Evolutionary conservation across 164 flowering plant species (phyloP), one percentile per base, ranked within the genome.

Genomic region (Umbilicus rupestris): DNA sequence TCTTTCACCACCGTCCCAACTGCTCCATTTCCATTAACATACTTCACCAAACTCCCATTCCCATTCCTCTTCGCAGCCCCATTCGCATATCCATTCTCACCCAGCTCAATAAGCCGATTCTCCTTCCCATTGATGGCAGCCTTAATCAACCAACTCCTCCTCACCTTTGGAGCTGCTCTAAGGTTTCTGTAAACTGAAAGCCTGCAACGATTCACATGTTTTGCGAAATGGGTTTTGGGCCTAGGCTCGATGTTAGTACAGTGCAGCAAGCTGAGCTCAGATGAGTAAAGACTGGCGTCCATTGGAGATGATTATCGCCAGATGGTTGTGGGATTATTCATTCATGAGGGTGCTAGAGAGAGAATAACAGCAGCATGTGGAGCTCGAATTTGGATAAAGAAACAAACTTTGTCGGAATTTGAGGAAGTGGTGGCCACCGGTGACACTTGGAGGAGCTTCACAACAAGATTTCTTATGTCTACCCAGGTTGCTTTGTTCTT

Each of bases 11-110:
- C 28, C 28, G 58, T 50, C 58, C 58, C 58, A 50, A 22, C 58
- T 9, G 29, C 58, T 17, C 58, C 58, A 50, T 50, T 50, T 24
- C 58, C 58, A 49, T 49, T 49, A 20, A 4, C 57, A 50, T 50
- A 50, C 30, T 50, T 50, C 28, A 50, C 58, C 29, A 22, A 50
- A 5, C 55, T 49, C 28, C 80, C 83, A 89, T 86, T 65, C 76
- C 58, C 31, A 79, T 81, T n/a, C 72, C 78, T 35, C 45, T 70
- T 16, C 15, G 17, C 50, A 46, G 22, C 52, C 1, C 22, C 52
- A 47, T n/a, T 47, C 17, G 19, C 52, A 47, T 47, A 47, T 22
- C 52, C 52, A 19, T 47, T 47, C 8, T 47, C 24, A 7, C 20
- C 19, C 52, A 47, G 19, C 22, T 47, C 22, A 15, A 45, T n/a